These are phyloP conservation scores for Starmerella vitae DNA, from an alignment of 805 yeast species.

Conservation along the genomic window DNA sequence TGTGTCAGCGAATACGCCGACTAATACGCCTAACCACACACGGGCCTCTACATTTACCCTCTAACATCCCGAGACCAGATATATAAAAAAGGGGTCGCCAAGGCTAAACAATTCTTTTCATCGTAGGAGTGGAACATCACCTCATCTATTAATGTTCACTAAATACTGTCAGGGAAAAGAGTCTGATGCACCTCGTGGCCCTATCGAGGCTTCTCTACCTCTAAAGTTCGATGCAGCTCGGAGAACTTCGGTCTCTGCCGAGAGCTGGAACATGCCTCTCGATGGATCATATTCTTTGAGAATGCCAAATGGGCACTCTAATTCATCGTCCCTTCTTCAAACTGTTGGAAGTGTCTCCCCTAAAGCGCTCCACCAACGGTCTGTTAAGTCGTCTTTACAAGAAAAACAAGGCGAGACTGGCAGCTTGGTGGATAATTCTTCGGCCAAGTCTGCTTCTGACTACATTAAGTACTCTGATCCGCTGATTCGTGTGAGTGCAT, in stretches of 20 bases:
- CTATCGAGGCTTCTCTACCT: slow-evolving; percentile 12
- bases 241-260: slow-evolving; percentile 85
- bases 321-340: neutral
- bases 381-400: neutral
- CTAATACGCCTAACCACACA: too few species aligned
- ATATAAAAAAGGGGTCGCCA: too few species aligned
- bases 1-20: too few species aligned
- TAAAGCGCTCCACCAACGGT: too few species aligned
- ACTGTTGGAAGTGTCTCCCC: neutral
- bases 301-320: neutral
- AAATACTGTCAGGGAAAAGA: slow-evolving; percentile 17
- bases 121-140: too few species aligned
- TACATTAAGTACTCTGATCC: too few species aligned
- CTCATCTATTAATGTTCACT: too few species aligned
- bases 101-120: too few species aligned
- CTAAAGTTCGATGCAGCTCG: slow-evolving; percentile 34
- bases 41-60: too few species aligned
- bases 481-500: slow-evolving; percentile 26
- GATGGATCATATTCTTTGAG: neutral
- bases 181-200: neutral
- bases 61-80: too few species aligned
- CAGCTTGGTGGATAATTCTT: neutral
- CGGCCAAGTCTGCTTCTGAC: too few species aligned
- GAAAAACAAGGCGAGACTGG: neutral
- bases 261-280: slow-evolving; percentile 24